Evolutionary conservation across 805 yeast genomes (phyloP), one percentile per base, ranked within the genome.

Genomic region (Cyberlindnera samutprakarnensis): DNA sequence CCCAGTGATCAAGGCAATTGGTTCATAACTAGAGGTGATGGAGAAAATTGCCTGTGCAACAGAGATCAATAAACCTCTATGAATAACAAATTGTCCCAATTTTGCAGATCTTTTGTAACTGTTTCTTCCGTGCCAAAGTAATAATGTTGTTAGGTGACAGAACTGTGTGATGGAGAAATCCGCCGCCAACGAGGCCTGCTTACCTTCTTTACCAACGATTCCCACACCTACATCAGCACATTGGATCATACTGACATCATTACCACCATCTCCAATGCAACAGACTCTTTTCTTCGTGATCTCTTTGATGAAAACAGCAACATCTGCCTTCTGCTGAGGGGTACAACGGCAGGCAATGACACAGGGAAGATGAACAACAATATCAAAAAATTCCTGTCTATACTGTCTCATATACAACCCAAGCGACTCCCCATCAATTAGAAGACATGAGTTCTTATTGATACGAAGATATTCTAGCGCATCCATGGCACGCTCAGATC

Each of bases 221-320:
- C 99, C 99, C 18, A 92, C 95, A 38, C 99, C 99, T 8, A 92
- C 96, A 62, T 94, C 96, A 1, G 99, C 98, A 44, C 94, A 81
- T 59, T 92, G 98, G 44, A 92, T 92, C 99, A 92, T 92, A 47
- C 94, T 83, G 21, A 92, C 99, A 59, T 92, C 99, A 51, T 92
- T 92, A 47, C 99, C 99, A 49, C 99, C 99, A 58, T 92, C 99
- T 35, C 99, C 99, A 44, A 92, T 94, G 51, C 97, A 92, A 44
- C 97, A 90, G 3, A 90, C 96, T 31, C 98, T 65, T 51, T 84
- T 85, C 5, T 85, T 84, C 0, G 97, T 92, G 19, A 73, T 60
- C 37, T 72, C 72, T 48, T 88, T 72, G 42, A 92, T 92, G 42
- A 80, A 62, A 17, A 72, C 47, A 0, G 97, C 96, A 33, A 94